Evolutionary conservation across 1,284 basidiomycete species (phyloP), one percentile per base, ranked within the genome.

Genomic region (Papiliotrema terrestris): DNA sequence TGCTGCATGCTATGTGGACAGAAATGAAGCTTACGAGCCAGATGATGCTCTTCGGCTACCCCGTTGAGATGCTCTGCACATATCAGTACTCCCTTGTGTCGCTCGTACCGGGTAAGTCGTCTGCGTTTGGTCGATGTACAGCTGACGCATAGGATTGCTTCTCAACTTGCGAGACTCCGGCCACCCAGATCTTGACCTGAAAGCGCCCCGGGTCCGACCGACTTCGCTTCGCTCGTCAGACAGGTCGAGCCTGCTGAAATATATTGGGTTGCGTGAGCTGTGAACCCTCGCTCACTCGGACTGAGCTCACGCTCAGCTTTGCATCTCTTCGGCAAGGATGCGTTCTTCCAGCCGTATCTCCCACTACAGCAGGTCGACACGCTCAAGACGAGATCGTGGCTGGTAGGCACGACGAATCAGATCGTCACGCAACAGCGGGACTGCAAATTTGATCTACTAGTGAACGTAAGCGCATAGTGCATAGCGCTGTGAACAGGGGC

Each of bases 21-120:
- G 8, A 11, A 14, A 35, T 23, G 37, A 9, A 15, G 38, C 20
- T 52, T 13, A 22, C 36, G 15, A 19, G 8, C 26, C 68, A 94
- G 91, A 88, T 98, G 59, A 90, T 98, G 86, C 93, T 98, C 72
- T 96, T 86, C 66, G 95, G 95, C 8, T 93, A 97, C 69, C 95
- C 95, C 0, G 95, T 98, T 0, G 96, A 99, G 75, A 85, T 87
- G 55, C 79, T 99, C 32, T 98, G 95, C 78, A 97, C 93, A 25
- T 96, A 92, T 68, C 96, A 99, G 74, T 99, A 99, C 74, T 95
- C 91, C 1, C 82, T 98, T n/a, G 68, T 91, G 49, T 90, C 90
- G 0, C 80, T 92, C 14, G 81, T 91, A 59, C 89, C 90, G 37
- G 88, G 87, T 86, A 61, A 46, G 41, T 32, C 43, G 26, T 11